Evolutionary conservation across 1,284 basidiomycete genomes (phyloP).

Genomic region (Bondarzewia mesenterica): DNA sequence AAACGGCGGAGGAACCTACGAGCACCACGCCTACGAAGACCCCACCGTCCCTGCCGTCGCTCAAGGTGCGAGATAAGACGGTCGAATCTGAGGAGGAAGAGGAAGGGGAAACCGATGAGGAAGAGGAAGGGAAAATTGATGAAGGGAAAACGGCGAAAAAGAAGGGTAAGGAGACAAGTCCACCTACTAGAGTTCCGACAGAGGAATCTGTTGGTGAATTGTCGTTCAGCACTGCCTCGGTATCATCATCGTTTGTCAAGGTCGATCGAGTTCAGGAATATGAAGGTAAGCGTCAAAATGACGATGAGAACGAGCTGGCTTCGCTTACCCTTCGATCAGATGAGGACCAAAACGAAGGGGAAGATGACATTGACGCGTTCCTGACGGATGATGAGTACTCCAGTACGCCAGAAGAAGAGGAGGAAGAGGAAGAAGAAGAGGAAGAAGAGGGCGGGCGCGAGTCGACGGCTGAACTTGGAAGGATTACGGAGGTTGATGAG

Average conservation of each 20-base stretch:
- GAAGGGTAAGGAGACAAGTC: background rate
- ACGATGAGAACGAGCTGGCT: conserved; percentile 12
- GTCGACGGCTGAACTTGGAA: conserved; percentile 18
- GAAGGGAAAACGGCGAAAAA: conserved; percentile 3
- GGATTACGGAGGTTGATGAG: conserved; percentile 21
- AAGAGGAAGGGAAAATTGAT: background rate
- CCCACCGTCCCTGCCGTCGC: background rate
- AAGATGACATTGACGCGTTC: conserved; percentile 13
- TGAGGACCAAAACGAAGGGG: conserved; percentile 17
- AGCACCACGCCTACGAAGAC: background rate
- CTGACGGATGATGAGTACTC: conserved; percentile 13
- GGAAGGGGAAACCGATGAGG: background rate
- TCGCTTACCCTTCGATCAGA: conserved; percentile 9
- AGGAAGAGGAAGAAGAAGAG: conserved; percentile 19
- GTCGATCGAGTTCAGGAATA: conserved; percentile 10
- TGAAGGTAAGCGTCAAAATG: conserved; percentile 14
- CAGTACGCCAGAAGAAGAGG: conserved; percentile 19
- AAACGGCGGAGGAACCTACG: background rate
- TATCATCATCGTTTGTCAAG: conserved; percentile 25
- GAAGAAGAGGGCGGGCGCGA: conserved; percentile 17
- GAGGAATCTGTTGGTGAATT: conserved; percentile 9
- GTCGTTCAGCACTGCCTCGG: conserved; percentile 12
- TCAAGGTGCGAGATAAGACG: background rate
- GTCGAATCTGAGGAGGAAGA: background rate
- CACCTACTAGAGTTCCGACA: conserved; percentile 2